Evolutionary conservation across 257 asterid species (phyloP).

Genomic region (Lithospermum erythrorhizon): DNA sequence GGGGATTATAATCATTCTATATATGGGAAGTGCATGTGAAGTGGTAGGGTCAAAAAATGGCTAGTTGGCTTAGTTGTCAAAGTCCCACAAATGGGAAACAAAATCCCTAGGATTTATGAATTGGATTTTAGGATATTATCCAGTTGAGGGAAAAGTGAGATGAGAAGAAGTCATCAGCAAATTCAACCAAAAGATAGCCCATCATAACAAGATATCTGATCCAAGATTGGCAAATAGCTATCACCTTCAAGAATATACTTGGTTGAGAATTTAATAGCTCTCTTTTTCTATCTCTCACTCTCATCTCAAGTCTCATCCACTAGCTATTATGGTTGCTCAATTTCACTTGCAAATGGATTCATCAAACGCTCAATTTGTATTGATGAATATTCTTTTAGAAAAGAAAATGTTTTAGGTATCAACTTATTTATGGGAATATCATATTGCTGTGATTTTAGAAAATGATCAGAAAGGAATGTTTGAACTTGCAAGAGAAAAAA

Average conservation of each 20-base stretch:
- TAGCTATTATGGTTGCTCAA: neutral
- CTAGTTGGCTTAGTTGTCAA: slow-evolving; percentile 40
- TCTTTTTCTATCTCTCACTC: neutral
- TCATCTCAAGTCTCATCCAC: slow-evolving; percentile 8
- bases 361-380: too few relatives aligned
- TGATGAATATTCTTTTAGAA: too few relatives aligned
- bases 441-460: too few relatives aligned
- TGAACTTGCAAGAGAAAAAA: too few relatives aligned
- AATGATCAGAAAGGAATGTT: too few relatives aligned
- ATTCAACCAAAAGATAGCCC: neutral
- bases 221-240: slow-evolving; percentile 17
- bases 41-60: slow-evolving; percentile 38
- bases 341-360: neutral
- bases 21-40: slow-evolving; percentile 45
- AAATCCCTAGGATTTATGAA: slow-evolving; percentile 29
- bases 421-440: too few relatives aligned
- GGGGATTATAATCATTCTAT: slow-evolving; percentile 1
- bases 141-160: slow-evolving; percentile 31
- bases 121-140: slow-evolving; percentile 38
- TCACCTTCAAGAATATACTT: slow-evolving; percentile 18
- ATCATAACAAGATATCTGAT: slow-evolving; percentile 36
- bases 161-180: slow-evolving; percentile 26
- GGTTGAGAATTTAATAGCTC: neutral
- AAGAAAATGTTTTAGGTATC: too few relatives aligned
- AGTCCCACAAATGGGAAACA: slow-evolving; percentile 17